Conservation (phyloP, 306 rosid genomes). For the Mimosa bimucronata region DNA sequence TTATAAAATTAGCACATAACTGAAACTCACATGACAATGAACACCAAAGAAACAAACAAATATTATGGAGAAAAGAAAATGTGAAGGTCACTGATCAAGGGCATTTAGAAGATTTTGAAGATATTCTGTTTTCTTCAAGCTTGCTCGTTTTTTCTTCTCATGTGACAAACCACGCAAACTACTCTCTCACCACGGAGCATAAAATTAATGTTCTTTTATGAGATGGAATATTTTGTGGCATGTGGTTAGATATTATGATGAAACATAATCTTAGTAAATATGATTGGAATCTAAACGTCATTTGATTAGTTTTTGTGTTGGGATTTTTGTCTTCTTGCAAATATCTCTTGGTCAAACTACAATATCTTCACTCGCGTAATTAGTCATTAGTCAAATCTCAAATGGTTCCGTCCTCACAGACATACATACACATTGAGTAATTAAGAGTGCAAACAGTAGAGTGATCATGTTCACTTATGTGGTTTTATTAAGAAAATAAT, state of each 20-base stretch:
- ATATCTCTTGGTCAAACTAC: conserved; percentile 29
- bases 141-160: background rate
- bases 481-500: background rate
- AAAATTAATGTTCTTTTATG: conserved; percentile 35
- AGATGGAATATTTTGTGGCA: conserved; percentile 63
- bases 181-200: background rate
- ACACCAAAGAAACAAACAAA: background rate
- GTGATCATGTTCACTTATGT: background rate
- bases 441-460: background rate
- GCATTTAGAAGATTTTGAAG: background rate
- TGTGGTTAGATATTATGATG: conserved; percentile 60
- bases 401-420: background rate
- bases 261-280: conserved; percentile 52
- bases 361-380: background rate
- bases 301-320: conserved; percentile 30
- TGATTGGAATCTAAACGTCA: conserved; percentile 44
- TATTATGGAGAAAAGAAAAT: background rate
- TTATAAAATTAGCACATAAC: background rate
- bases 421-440: background rate
- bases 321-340: conserved; percentile 38
- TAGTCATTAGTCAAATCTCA: conserved; percentile 14
- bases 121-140: background rate
- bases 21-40: conserved; percentile 7
- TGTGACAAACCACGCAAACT: conserved; percentile 19
- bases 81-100: background rate